Base-by-base conservation (phyloP, 352 stramenopile genomes). In the Phytopythium oedochilum region DNA sequence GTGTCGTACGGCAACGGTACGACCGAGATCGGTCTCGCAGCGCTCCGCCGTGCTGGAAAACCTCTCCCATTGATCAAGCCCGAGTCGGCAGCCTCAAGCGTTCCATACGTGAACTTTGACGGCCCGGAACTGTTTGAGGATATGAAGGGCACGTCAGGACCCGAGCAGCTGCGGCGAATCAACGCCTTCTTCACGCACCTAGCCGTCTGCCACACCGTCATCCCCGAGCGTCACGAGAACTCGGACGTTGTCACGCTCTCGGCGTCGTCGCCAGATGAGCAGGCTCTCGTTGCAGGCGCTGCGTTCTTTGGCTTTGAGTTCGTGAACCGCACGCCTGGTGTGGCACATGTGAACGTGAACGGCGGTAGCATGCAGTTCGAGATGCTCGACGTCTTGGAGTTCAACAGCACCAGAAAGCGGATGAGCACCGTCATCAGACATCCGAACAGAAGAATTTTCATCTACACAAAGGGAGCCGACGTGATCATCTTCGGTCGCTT, bases 171-270 rank as follows among this genome's bases (percentile, higher is more conserved):
- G 44, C 59, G 71, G 26, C 63, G 75, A 0, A 85, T 90, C 17
- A 71, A 93, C 34, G 85, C 65, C 54, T 98, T 90, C 61, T 96
- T 82, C 55, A 86, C 60, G 35, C 87, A 91, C 60, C 53, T 98
- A 20, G 84, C 91, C 0, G 73, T 97, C 7, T 97, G 92, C 63
- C 92, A 99, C 74, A 99, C 96, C 5, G 96, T 99, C 49, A 98
- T 99, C 43, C 95, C 98, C 0, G 97, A 99, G 71, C 89, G 91
- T 71, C 60, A 87, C 78, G 55, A 89, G 50, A 77, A 75, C 46
- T 91, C 81, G 2, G 70, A 49, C 11, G 66, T 84, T 32, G 58
- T 92, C 28, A 89, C 68, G 4, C 56, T 89, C 18, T 92, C 81
- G 0, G 81, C 81, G 23, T 90, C 83, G 2, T 93, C 79, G 35